A percentile compares a stretch with the other conserved stretches of the same genome.
phyloP scores from a whole-genome alignment of 1,139 yeast genomes.

The Scheffersomyces parashehatae region DNA sequence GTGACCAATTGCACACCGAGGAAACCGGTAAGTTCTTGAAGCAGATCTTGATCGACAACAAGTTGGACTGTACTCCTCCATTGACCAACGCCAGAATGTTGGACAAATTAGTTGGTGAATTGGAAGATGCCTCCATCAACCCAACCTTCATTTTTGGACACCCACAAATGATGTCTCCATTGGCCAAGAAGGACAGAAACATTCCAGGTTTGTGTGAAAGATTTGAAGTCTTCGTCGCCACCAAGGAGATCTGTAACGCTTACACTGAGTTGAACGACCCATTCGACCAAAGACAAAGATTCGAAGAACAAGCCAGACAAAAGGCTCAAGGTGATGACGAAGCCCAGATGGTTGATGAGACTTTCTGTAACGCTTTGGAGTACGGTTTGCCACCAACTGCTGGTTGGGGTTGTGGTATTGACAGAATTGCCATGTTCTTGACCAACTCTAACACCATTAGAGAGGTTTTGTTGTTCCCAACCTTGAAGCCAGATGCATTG shows the following conservation, averaged over 20 bases:
- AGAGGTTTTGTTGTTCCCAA: conserved; percentile 97
- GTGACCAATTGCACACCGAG: conserved; percentile 89
- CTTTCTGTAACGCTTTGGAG: conserved; percentile 96
- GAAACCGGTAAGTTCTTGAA: conserved; percentile 92
- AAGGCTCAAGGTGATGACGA: conserved; percentile 99
- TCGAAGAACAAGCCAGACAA: conserved; percentile 98
- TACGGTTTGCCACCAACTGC: conserved; percentile 99
- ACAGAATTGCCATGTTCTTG: conserved; percentile 96
- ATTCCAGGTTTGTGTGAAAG: conserved; percentile 96
- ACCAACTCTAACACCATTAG: conserved; percentile 95
- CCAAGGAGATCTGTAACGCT: conserved; percentile 97
- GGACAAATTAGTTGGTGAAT: conserved; percentile 95
- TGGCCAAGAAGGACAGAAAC: conserved; percentile 93
- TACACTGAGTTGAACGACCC: conserved; percentile 99
- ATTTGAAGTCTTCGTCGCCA: conserved; percentile 97
- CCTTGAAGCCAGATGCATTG: conserved; percentile 87
- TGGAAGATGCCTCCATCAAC: conserved; percentile 89
- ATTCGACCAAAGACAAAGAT: conserved; percentile 94
- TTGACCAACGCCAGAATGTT: conserved; percentile 98
- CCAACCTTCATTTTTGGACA: conserved; percentile 98
- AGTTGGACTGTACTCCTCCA: conserved; percentile 93
- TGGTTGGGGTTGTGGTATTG: conserved; percentile 99
- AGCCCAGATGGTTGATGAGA: conserved; percentile 95
- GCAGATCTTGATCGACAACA: conserved; percentile 73
- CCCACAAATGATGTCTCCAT: conserved; percentile 99